A percentile compares a stretch with the other conserved stretches of the same genome.
phyloP scores from a whole-genome alignment of 345 rosid genomes.

The Erucastrum elatum region DNA sequence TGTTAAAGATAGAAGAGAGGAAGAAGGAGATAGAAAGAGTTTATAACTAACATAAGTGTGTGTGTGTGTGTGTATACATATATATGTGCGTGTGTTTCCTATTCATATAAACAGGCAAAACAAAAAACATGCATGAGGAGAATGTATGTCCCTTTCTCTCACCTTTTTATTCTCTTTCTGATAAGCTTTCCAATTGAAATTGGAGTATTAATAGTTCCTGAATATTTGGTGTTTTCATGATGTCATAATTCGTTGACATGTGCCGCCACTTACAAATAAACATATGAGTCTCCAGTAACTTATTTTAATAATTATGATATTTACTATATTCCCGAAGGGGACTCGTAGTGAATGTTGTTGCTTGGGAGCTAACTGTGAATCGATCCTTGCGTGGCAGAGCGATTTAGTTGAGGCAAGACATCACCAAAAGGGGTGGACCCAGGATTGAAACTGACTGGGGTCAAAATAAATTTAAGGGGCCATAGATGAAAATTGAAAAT shows the following conservation, averaged over 20 bases:
- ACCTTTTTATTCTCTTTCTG: neutral
- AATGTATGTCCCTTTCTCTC: slow-evolving; percentile 25
- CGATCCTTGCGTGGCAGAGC: no score
- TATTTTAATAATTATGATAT: neutral
- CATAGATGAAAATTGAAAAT: no score
- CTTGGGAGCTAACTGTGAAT: no score
- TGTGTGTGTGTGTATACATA: slow-evolving; percentile 34
- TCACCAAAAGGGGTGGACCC: no score
- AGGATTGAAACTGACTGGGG: no score
- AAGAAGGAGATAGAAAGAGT: slow-evolving; percentile 19
- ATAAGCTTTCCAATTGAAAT: neutral
- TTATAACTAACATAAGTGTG: slow-evolving; percentile 49
- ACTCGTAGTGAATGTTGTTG: no score
- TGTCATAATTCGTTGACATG: slow-evolving; percentile 13
- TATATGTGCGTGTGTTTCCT: no score
- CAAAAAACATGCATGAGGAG: slow-evolving; percentile 36
- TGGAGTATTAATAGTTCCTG: neutral
- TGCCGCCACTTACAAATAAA: slow-evolving; percentile 22
- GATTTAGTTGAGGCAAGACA: no score
- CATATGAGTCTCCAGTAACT: neutral
- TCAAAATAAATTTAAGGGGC: no score
- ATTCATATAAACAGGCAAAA: slow-evolving; percentile 21
- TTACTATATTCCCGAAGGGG: no score
- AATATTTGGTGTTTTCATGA: slow-evolving; percentile 12
- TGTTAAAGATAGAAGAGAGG: slow-evolving; percentile 26